Evolutionary conservation across 805 yeast species (phyloP), one percentile per base, ranked within the genome.

Genomic region (Hanseniaspora lindneri): DNA sequence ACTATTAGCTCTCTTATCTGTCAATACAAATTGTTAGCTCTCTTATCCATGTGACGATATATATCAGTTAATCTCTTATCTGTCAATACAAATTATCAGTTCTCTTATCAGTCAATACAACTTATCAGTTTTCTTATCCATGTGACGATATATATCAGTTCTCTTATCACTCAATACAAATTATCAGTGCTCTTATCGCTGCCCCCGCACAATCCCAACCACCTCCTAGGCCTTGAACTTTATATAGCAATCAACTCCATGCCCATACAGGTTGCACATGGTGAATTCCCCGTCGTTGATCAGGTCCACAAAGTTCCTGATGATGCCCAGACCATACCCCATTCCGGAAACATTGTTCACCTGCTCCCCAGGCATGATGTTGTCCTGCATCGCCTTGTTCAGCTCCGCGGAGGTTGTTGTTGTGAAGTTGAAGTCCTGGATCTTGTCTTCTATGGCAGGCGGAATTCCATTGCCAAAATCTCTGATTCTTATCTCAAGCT

Each of bases 281-380:
- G 77, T 77, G 44, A 84, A 69, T 40, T 68, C 69, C 2, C 92
- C 92, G 36, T 80, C 81, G 60, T 83, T 81, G 5, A 49, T 49
- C 59, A 80, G 71, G 57, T 78, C 83, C 27, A 81, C 77, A 56
- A 83, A 83, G 0, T 85, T 81, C 55, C 76, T 68, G 52, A 88
- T 83, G 53, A 89, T 67, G 6, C 97, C 97, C 49, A 89, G 64
- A 0, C 98, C 98, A 60, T 86, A 89, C 0, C 97, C 97, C 83
- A 92, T 83, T 0, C 98, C 98, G 0, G 96, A 95, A 30, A 89
- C 74, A 20, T 72, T 71, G 39, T 71, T 69, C 1, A 83, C 81
- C 1, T 80, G 80, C 21, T 73, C 71, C 1, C 87, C 88, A 0
- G 87, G 88, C 29, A 82, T 79, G 25, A 75, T 75, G 56, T 82